phyloP scores from a whole-genome alignment of 2,329 filamentous ascomycete species.

The Calonectria hawksworthii region DNA sequence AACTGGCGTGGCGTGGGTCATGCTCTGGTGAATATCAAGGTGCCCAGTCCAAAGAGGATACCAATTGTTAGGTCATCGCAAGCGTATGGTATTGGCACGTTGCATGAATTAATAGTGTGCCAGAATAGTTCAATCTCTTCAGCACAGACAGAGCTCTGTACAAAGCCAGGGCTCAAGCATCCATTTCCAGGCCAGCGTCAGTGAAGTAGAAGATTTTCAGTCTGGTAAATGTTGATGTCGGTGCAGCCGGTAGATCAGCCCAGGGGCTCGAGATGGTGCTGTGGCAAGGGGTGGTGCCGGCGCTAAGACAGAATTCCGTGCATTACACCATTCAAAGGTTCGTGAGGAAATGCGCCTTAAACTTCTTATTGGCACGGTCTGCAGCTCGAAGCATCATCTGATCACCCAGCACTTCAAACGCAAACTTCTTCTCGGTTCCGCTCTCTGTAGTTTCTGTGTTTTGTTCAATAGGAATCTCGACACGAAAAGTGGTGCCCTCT shows the following conservation, averaged over 20 bases:
- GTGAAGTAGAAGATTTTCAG: neutral
- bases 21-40: neutral
- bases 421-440: slow-evolving; percentile 58
- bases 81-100: neutral
- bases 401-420: slow-evolving; percentile 89
- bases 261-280: neutral
- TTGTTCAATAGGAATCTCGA: slow-evolving; percentile 71
- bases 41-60: neutral
- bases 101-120: neutral
- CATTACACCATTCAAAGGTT: slow-evolving; percentile 69
- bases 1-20: neutral
- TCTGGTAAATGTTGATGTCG: neutral
- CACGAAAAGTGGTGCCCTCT: slow-evolving; percentile 87
- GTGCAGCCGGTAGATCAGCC: neutral
- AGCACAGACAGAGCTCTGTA: too few relatives aligned
- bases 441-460: slow-evolving; percentile 32
- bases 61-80: too few relatives aligned
- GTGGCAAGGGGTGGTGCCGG: neutral
- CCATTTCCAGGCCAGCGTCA: neutral
- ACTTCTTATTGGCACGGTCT: slow-evolving; percentile 91
- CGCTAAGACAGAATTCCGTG: neutral
- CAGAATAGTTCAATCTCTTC: neutral
- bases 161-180: neutral
- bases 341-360: slow-evolving; percentile 85
- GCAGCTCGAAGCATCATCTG: slow-evolving; percentile 87